Evolutionary conservation across 768 basidiomycete species (phyloP).

Genomic region (Tricholoma hemisulphureum): DNA sequence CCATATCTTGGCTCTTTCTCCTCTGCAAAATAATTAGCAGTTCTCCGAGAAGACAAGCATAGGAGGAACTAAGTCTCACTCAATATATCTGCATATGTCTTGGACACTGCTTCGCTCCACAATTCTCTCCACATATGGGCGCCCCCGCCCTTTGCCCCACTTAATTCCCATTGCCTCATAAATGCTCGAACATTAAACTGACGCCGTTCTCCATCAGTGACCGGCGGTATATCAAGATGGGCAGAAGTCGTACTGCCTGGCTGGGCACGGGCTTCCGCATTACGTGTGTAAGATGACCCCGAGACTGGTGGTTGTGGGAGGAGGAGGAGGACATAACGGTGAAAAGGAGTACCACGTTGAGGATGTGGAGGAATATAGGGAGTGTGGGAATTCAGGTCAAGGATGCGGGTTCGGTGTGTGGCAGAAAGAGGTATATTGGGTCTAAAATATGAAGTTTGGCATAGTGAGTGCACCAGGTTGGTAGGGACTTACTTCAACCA

Average conservation of each 20-base stretch:
- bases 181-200: conserved; percentile 72
- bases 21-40: conserved; percentile 26
- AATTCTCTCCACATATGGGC: conserved; percentile 81
- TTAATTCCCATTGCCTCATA: conserved; percentile 50
- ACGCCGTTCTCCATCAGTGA: conserved; percentile 46
- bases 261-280: conserved; percentile 31
- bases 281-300: conserved; percentile 32
- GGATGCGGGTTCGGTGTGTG: conserved; percentile 40
- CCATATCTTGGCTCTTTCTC: conserved; percentile 57
- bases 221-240: conserved; percentile 44
- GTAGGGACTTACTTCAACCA: conserved; percentile 70
- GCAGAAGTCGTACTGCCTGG: conserved; percentile 33
- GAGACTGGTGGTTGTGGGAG: conserved; percentile 60
- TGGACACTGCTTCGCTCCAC: conserved; percentile 65
- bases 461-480: conserved; percentile 3
- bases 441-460: conserved; percentile 35
- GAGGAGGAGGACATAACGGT: conserved; percentile 81
- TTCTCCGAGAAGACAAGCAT: conserved; percentile 7
- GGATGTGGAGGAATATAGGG: conserved; percentile 90
- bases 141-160: conserved; percentile 60
- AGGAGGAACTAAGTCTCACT: conserved; percentile 45
- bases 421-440: conserved; percentile 81
- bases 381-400: conserved; percentile 54
- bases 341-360: conserved; percentile 82
- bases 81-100: conserved; percentile 63